Base-by-base conservation (phyloP, 352 stramenopile species). In the Pythium dissimile region DNA sequence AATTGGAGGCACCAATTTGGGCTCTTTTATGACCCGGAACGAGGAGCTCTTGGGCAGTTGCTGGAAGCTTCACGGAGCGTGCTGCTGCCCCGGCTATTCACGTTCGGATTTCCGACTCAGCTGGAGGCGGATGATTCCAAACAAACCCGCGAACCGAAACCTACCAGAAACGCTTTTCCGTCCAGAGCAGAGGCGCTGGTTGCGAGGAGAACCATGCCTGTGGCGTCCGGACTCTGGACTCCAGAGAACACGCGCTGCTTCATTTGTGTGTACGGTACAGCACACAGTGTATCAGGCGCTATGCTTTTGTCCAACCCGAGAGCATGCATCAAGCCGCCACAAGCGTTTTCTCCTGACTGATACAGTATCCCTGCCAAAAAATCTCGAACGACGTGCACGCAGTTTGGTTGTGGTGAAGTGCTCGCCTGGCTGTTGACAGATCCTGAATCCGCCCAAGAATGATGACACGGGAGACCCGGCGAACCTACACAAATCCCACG, bases 41-140 rank as follows among this genome's bases (percentile, higher is more conserved):
- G 30, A 49, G n/a, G 34, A 52, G 35, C 44, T 32, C 27, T 26
- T 31, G 18, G 26, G 54, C 54, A 62, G 44, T 62, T 62, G 54
- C 54, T 38, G 54, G 54, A 62, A 62, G 49, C 32, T 62, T 62
- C 54, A 54, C 11, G 31, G 44, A 54, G 43, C 37, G 54, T 61
- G 44, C 54, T 23, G 44, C 18, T 20, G 45, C 16, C 45, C 44
- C 23, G 37, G 54, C 37, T 45, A 50, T 45, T 46, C 20, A 1
- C 31, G 12, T 2, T 26, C 26, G 35, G 6, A 10, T 35, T 45
- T 42, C 26, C 18, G 41, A 47, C 44, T 47, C 43, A 62, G 34
- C 54, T 46, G 54, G 23, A 11, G 23, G 28, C 15, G 20, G 16
- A 31, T 30, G 20, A 21, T 31, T 41, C 21, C 20, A 43, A 12